Evolutionary conservation across 371 early-diverging fungal species (phyloP).

Genomic region (Actinomortierella wolfii): DNA sequence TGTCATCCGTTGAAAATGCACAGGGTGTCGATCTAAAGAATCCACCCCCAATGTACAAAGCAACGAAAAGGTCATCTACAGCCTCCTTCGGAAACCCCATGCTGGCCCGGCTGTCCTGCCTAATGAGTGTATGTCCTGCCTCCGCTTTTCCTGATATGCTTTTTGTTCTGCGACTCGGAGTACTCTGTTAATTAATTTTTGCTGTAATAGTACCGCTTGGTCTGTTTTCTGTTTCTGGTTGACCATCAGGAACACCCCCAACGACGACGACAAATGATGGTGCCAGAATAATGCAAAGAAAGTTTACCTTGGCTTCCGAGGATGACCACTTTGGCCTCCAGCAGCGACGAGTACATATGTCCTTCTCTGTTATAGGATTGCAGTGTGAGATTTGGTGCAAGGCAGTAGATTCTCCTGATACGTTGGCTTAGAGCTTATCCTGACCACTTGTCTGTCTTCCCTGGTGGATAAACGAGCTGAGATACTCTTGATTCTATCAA

Average conservation of each 20-base stretch:
- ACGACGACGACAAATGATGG: neutral
- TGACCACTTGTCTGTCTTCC: neutral
- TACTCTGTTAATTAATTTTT: too few species aligned
- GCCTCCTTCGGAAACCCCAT: too few species aligned
- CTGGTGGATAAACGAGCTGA: neutral
- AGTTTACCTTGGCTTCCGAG: constrained; percentile 71
- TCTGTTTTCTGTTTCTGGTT: neutral
- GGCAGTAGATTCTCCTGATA: too few species aligned
- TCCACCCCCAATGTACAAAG: too few species aligned
- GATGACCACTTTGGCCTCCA: constrained; percentile 80
- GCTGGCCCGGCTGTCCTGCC: too few species aligned
- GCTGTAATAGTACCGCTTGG: too few species aligned
- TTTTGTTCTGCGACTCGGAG: neutral
- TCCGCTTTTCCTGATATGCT: neutral
- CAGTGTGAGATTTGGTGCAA: neutral
- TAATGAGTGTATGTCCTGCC: too few species aligned
- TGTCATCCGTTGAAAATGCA: too few species aligned
- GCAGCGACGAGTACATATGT: constrained; percentile 51
- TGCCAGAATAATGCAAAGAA: neutral
- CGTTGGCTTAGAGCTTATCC: neutral
- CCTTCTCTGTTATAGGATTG: neutral
- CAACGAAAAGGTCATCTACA: too few species aligned
- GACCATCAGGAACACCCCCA: constrained; percentile 1
- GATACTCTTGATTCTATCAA: too few species aligned
- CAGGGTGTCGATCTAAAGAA: too few species aligned